phyloP scores from a whole-genome alignment of 345 rosid species.

The Aethionema arabicum region DNA sequence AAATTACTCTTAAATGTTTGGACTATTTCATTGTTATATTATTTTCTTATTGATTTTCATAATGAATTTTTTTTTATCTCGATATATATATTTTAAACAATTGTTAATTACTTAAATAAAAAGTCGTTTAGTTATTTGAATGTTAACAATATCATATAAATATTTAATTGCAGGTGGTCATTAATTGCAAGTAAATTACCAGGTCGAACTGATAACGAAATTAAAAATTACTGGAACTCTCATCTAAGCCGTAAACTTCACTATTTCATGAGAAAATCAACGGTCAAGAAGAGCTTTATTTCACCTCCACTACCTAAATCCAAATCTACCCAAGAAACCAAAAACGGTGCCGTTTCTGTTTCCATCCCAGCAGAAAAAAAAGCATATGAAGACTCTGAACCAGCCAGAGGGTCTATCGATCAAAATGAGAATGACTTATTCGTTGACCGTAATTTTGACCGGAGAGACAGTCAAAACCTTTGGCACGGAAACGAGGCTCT shows the following conservation, averaged over 20 bases:
- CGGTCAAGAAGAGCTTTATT: constrained; percentile 12
- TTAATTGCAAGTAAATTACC: constrained; percentile 58
- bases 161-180: constrained; percentile 51
- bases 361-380: background rate
- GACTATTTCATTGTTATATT: no score
- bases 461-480: no score
- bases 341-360: background rate
- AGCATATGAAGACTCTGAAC: constrained; percentile 1
- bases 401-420: background rate
- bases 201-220: constrained; percentile 74
- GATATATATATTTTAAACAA: no score
- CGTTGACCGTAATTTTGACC: no score
- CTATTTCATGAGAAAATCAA: constrained; percentile 24
- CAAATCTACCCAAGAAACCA: background rate
- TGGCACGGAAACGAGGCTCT: background rate
- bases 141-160: background rate
- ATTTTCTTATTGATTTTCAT: no score
- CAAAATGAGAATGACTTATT: background rate
- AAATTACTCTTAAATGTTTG: no score
- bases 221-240: constrained; percentile 72
- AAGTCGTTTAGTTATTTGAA: no score
- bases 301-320: background rate
- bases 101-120: no score
- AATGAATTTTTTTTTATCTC: no score
- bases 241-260: constrained; percentile 55